phyloP scores from a whole-genome alignment of 2,329 filamentous ascomycete genomes.

The Grosmannia serpens region DNA sequence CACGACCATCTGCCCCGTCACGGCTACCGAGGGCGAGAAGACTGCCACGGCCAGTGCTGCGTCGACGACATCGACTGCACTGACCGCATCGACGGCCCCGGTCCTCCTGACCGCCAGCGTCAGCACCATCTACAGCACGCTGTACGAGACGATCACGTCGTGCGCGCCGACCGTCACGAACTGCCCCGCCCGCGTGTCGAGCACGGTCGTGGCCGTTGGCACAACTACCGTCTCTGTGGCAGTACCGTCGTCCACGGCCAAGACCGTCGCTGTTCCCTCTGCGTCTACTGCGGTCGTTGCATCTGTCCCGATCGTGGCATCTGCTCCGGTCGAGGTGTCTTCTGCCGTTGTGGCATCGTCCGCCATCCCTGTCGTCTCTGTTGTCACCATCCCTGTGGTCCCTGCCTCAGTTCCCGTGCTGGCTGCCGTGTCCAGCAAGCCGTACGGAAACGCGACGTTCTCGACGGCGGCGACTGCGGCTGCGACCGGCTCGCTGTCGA shows the following conservation, averaged over 20 bases:
- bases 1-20: slow-evolving; percentile 14
- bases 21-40: neutral
- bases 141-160: slow-evolving; percentile 23
- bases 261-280: neutral
- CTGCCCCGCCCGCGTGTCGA: slow-evolving; percentile 13
- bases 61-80: neutral
- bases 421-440: neutral
- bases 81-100: slow-evolving; percentile 7
- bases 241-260: slow-evolving; percentile 9
- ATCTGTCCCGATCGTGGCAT: neutral
- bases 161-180: slow-evolving; percentile 13
- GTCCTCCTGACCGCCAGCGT: slow-evolving; percentile 7
- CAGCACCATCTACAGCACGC: slow-evolving; percentile 26
- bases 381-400: neutral
- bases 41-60: neutral
- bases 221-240: neutral
- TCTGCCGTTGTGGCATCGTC: neutral
- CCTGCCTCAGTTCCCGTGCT: neutral
- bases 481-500: neutral
- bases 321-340: neutral
- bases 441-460: neutral
- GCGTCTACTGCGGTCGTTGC: neutral
- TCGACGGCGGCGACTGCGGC: neutral
- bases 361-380: neutral
- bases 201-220: slow-evolving; percentile 5